Base-by-base conservation (phyloP, 768 basidiomycete species). In the Lentinula aciculospora region DNA sequence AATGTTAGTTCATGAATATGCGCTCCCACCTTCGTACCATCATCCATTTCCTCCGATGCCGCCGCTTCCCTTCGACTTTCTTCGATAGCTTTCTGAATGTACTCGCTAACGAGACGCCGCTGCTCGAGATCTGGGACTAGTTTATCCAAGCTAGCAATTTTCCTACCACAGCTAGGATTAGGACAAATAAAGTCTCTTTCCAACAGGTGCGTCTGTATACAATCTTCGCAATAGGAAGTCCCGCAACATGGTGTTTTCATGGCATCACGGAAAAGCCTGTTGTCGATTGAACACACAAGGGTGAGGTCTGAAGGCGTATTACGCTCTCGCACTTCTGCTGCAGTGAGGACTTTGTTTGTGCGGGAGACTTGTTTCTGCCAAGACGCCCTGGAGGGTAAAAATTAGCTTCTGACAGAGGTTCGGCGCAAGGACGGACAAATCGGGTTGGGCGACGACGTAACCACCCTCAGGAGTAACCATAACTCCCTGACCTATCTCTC, bases 391-490 rank as follows among this genome's bases (percentile, higher is more conserved):
- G 12, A 61, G 45, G 48, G 34, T 51, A 57, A 58, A 31, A 7
- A 45, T 54, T 3, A 50, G 42, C 45, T 12, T 45, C 19, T 4
- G 39, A 28, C 48, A 15, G 34, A 17, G 53, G 27, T 13, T 23
- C n/a, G 48, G 27, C 45, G 36, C 3, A 15, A 28, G n/a, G 44
- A 82, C 94, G 67, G 73, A 98, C 96, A 85, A 82, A 72, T 99
- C 97, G 0, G 97, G 95, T 67, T 98, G 89, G 1, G 96, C 96
- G 39, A 96, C 89, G 19, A 99, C 97, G 72, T 96, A 98, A 36
- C 94, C 93, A 60, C 97, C 97, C 69, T 99, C 97, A 0, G 96
- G 94, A 2, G 96, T 98, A 59, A 99, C 89, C 97, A 99, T 99
- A 49, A 98, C 86, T 19, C 96, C 95, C 64, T 88, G 87, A 5